Evolutionary conservation across 768 basidiomycete genomes (phyloP), one percentile per base, ranked within the genome.

Genomic region (Mycena alexandri): DNA sequence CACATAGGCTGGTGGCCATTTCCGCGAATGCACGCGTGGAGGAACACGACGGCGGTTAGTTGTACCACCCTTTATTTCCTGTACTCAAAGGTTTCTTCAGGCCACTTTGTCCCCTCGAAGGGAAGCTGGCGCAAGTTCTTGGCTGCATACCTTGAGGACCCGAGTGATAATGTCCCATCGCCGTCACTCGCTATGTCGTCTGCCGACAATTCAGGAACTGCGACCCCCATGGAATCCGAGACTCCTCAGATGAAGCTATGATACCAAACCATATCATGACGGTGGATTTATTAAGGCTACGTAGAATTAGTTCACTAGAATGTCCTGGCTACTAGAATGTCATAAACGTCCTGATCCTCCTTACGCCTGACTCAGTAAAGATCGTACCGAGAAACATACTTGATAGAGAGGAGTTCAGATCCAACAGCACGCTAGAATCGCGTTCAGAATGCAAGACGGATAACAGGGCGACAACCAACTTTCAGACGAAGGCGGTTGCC

Each of bases 31-130:
- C 83, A 34, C 84, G 93, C 13, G 85, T 95, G 11, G 93, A 93
- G 74, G 85, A 84, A 70, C 94, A 96, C 63, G 87, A 89, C 25
- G 94, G 94, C 59, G 94, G 94, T 94, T 63, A 34, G 89, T 44
- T n/a, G 24, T 46, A 17, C 21, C 50, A 50, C 2, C 57, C 19
- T 54, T 58, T 16, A 42, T 19, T 34, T 17, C 11, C 16, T 50
- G 42, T 53, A 25, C 34, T 46, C 33, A 58, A 16, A 7, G 38
- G 60, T 46, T 21, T 61, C 56, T 51, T 29, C 71, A 94, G 93
- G 93, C 10, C 94, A 96, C 76, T 93, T 94, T 71, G 89, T 95
- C 5, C 94, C 94, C 2, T 90, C 89, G 12, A 93, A 91, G 71
- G 87, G 85, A 1, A 84, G 80, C 47, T 96, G 93, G 94, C 84